Percentiles rank a stretch among this genome's conserved stretches.
Conservation (phyloP, 2,329 filamentous ascomycete genomes). For the Colletotrichum aenigma region DNA sequence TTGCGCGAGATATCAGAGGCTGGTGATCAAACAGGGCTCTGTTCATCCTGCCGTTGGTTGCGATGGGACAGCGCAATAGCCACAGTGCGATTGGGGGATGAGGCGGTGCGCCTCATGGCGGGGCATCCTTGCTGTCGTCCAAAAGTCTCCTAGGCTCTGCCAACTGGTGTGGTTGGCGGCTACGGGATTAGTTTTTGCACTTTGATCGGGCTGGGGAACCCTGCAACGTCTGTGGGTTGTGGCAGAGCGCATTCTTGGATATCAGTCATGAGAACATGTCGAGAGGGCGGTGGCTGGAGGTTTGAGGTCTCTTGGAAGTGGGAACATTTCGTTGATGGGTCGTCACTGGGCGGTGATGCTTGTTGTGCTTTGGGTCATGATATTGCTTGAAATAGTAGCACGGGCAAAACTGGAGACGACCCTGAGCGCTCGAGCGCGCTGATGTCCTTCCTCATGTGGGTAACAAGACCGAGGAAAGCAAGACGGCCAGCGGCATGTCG, state of each 20-base stretch:
- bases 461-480: neutral
- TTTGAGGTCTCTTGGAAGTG: neutral
- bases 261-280: neutral
- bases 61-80: neutral
- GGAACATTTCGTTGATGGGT: neutral
- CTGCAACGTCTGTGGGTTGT: neutral
- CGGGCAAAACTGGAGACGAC: constrained; percentile 7
- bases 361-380: neutral
- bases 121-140: neutral
- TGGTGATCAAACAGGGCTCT: neutral
- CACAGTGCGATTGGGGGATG: neutral
- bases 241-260: neutral
- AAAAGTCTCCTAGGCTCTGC: neutral
- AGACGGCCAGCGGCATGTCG: constrained; percentile 2
- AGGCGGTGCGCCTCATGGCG: constrained; percentile 6
- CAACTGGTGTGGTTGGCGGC: neutral
- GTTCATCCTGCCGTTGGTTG: neutral
- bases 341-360: neutral
- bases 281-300: neutral
- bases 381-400: constrained; percentile 1
- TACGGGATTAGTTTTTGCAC: neutral
- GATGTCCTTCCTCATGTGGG: neutral
- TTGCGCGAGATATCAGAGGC: neutral
- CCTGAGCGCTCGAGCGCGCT: neutral
- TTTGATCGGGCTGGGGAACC: neutral